Evolutionary conservation across 495 filamentous ascomycete genomes (phyloP).

Genomic region (Aspergillus bertholletiae): DNA sequence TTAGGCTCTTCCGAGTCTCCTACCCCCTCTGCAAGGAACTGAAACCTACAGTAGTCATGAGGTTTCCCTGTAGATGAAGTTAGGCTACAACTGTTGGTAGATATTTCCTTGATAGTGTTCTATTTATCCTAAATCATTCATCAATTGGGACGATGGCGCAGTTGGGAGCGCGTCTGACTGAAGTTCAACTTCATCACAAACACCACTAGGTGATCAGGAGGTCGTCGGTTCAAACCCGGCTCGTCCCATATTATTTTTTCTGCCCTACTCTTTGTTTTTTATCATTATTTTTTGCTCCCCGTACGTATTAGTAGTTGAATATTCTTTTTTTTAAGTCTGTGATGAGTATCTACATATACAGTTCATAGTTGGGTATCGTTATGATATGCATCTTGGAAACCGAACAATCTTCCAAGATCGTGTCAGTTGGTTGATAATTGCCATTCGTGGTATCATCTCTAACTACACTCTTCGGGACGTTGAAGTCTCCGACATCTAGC

Average conservation of each 20-base stretch:
- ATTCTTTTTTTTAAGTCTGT: not conserved
- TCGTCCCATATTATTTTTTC: not conserved
- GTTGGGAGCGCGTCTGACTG: not conserved
- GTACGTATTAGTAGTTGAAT: not conserved
- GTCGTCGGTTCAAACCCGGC: not conserved
- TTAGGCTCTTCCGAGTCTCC: too few species aligned
- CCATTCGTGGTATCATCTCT: not conserved
- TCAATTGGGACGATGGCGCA: conserved; percentile 1
- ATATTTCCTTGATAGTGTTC: too few species aligned
- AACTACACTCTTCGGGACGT: not conserved
- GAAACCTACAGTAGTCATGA: too few species aligned
- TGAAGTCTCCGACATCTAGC: not conserved
- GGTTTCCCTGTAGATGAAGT: too few species aligned
- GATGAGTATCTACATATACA: not conserved
- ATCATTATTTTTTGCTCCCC: not conserved
- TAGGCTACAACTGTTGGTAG: too few species aligned
- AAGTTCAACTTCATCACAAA: conserved; percentile 2
- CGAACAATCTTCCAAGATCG: not conserved
- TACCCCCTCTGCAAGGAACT: too few species aligned
- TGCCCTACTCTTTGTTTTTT: not conserved
- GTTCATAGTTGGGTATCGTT: too few species aligned
- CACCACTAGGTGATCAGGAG: not conserved
- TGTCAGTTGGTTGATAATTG: not conserved
- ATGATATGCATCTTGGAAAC: too few species aligned
- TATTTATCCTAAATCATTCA: too few species aligned